Base-by-base conservation (phyloP, 2,329 filamentous ascomycete genomes). In the Neocucurbitaria cava region DNA sequence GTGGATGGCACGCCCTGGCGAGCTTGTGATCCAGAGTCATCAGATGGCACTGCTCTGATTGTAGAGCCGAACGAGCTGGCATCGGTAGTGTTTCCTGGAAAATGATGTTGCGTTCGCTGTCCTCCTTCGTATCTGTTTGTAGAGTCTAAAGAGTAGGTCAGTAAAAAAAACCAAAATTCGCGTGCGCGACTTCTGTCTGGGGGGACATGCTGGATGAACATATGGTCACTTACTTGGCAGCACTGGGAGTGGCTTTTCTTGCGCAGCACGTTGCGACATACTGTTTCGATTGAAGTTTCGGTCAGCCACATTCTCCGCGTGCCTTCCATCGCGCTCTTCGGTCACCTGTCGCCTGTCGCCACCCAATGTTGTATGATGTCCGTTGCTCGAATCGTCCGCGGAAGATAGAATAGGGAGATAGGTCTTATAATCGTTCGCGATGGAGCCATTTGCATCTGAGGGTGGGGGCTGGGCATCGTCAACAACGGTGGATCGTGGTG, bases 241-340 rank as follows among this genome's bases (percentile, higher is more conserved):
- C 15, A 39, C 28, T 24, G 52, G 50, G 21, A 59, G 52, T 28
- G 52, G 31, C 17, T 50, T 56, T 3, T 47, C 44, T 15, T 40
- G 50, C 8, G 28, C 49, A 1, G 24, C 18, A 50, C 60, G 42
- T 26, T 53, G 40, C 28, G 56, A 50, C 31, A 44, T 38, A 20
- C 59, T 59, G 31, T 62, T 66, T 2, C 43, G 56, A 6, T 62
- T 36, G 13, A 68, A 64, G 33, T 73, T 72, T 2, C 68, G 61
- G 39, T 74, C 68, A 8, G 71, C 69, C 9, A 74, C 58, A 44
- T 70, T 86, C 66, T 89, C 87, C n/a, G 83, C 86, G 60, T 85
- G 87, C 24, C 36, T 53, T 41, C 31, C 45, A 21, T 51, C 45
- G 49, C 55, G 62, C 9, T 51, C 50, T 7, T 55, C 58, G 3